Percentiles rank a stretch among this genome's conserved stretches.
Evolutionary conservation across 495 filamentous ascomycete species (phyloP).

Genomic region (Aspergillus incahuasiensis): DNA sequence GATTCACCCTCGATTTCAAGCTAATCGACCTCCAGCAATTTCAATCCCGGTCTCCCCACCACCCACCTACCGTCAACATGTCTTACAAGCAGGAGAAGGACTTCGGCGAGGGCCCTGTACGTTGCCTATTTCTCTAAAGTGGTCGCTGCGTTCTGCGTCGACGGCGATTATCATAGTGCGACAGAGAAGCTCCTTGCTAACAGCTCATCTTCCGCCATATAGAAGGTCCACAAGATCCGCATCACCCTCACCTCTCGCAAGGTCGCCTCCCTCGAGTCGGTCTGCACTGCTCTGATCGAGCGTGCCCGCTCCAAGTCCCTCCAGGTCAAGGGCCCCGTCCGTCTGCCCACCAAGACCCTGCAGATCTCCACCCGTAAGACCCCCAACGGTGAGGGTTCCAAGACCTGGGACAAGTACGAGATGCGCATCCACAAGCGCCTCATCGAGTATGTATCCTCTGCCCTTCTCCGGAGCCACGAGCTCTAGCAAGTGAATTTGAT

Average conservation of each 20-base stretch:
- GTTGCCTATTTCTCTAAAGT: conserved; percentile 21
- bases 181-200: neutral
- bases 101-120: conserved; percentile 76
- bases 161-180: neutral
- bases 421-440: conserved; percentile 99
- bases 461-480: neutral
- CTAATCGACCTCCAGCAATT: conserved; percentile 18
- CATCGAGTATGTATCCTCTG: conserved; percentile 65
- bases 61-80: conserved; percentile 56
- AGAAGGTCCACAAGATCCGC: conserved; percentile 97
- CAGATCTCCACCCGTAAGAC: conserved; percentile 96
- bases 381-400: conserved; percentile 98
- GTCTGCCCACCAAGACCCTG: conserved; percentile 95
- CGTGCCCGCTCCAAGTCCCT: conserved; percentile 98
- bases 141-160: neutral
- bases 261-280: conserved; percentile 94
- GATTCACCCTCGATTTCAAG: neutral
- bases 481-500: neutral
- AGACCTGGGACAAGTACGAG: conserved; percentile 99
- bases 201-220: conserved; percentile 11
- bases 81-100: conserved; percentile 97
- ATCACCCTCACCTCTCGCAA: conserved; percentile 95
- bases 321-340: conserved; percentile 97
- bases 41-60: conserved; percentile 26
- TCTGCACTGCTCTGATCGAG: conserved; percentile 96